Conservation (phyloP, 371 early-diverging fungal genomes). For the Apophysomyces trapeziformis region DNA sequence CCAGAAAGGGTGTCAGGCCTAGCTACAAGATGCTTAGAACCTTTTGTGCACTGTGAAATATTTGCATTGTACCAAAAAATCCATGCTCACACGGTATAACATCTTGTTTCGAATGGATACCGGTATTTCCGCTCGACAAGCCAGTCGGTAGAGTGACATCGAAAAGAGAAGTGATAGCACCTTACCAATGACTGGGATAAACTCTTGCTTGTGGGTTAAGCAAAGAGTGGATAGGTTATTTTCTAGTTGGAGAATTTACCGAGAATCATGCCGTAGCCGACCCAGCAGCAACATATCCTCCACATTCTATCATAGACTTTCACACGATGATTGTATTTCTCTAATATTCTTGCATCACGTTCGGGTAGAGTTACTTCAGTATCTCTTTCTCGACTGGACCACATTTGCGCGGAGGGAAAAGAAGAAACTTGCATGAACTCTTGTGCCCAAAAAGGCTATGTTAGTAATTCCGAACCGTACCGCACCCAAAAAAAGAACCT, state of each 20-base stretch:
- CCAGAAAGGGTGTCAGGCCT: constrained; percentile 47
- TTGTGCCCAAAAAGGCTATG: background rate
- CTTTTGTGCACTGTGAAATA: background rate
- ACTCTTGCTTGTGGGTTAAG: constrained; percentile 20
- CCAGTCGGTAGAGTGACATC: constrained; percentile 40
- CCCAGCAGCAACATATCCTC: constrained; percentile 55
- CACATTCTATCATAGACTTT: constrained; percentile 48
- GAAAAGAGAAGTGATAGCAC: constrained; percentile 45
- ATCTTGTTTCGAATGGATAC: constrained; percentile 31
- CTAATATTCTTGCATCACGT: constrained; percentile 39
- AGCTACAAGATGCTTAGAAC: constrained; percentile 23
- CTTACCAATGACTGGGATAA: constrained; percentile 55
- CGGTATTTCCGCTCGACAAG: constrained; percentile 41
- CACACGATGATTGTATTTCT: constrained; percentile 42
- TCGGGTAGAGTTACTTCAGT: constrained; percentile 35
- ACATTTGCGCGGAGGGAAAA: background rate
- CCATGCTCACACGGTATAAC: constrained; percentile 44
- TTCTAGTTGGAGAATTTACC: constrained; percentile 21
- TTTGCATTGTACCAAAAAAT: constrained; percentile 41
- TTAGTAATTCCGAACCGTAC: no score
- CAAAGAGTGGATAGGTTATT: background rate
- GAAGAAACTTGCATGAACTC: background rate
- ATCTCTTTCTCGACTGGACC: background rate
- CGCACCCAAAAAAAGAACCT: no score
- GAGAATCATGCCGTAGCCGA: constrained; percentile 48